Percentiles rank a stretch among this genome's conserved stretches.
These are phyloP conservation scores for Cladosporium oxysporum DNA, from an alignment of 2,329 filamentous ascomycete genomes.

Conservation along the genomic window DNA sequence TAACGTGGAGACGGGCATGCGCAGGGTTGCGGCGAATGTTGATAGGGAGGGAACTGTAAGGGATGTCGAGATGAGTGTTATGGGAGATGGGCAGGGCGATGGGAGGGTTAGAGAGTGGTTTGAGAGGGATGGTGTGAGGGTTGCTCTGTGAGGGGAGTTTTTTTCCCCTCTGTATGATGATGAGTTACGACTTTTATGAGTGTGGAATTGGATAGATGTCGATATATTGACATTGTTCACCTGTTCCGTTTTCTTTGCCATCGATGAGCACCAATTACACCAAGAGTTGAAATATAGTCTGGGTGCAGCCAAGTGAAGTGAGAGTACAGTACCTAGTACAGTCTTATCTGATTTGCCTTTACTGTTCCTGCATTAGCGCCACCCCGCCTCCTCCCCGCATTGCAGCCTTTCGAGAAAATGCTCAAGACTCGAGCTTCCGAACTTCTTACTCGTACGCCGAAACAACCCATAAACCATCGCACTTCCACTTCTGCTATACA, in stretches of 20 bases:
- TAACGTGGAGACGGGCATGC: constrained; percentile 23
- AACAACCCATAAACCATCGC: constrained; percentile 35
- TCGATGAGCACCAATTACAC: no score
- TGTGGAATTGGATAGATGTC: background rate
- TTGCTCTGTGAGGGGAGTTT: background rate
- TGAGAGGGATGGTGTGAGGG: constrained; percentile 6
- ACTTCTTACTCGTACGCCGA: background rate
- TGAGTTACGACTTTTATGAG: constrained; percentile 1
- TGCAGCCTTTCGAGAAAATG: constrained; percentile 5
- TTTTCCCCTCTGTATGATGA: background rate
- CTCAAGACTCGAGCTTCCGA: background rate
- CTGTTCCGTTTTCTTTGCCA: background rate
- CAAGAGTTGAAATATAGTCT: no score
- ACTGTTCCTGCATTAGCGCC: constrained; percentile 14
- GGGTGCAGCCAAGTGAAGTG: background rate
- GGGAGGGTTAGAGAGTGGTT: constrained; percentile 17
- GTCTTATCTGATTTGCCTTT: background rate
- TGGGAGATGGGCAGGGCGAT: constrained; percentile 15
- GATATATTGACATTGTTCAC: background rate
- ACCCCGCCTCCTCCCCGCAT: constrained; percentile 5
- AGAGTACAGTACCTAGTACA: background rate
- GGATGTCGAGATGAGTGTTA: constrained; percentile 16
- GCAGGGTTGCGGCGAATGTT: background rate
- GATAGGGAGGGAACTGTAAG: constrained; percentile 4
- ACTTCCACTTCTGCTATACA: background rate